phyloP scores from a whole-genome alignment of 2,329 filamentous ascomycete species.

The Diplocarpon rosae region DNA sequence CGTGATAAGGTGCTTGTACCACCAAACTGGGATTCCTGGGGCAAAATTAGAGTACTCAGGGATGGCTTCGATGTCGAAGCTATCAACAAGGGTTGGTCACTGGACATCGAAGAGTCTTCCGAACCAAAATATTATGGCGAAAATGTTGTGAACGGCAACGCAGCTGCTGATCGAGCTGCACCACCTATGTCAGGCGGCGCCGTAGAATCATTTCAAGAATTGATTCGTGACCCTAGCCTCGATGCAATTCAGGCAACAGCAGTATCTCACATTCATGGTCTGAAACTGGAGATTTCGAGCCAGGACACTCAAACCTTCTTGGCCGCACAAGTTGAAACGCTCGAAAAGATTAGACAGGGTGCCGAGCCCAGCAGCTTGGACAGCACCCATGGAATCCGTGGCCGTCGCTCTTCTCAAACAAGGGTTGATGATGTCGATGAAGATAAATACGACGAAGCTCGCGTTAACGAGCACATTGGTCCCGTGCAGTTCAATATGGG shows the following conservation, averaged over 20 bases:
- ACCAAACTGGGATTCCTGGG: slow-evolving; percentile 97
- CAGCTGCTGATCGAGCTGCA: slow-evolving; percentile 4
- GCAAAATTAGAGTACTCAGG: slow-evolving; percentile 84
- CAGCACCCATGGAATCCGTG: slow-evolving; percentile 18
- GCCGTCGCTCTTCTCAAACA: slow-evolving; percentile 14
- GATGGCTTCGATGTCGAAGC: slow-evolving; percentile 89
- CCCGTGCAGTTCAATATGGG: slow-evolving; percentile 98
- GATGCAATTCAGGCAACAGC: slow-evolving; percentile 47
- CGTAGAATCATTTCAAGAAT: slow-evolving; percentile 66
- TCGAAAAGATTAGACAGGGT: slow-evolving; percentile 52
- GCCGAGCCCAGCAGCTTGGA: slow-evolving; percentile 31
- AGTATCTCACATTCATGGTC: slow-evolving; percentile 32
- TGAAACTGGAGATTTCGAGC: slow-evolving; percentile 45
- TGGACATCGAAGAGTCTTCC: slow-evolving; percentile 59
- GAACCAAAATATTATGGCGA: slow-evolving; percentile 27
- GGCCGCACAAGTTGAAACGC: slow-evolving; percentile 57
- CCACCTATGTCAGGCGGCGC: slow-evolving; percentile 39
- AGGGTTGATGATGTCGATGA: slow-evolving; percentile 17
- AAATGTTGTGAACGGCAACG: slow-evolving; percentile 16
- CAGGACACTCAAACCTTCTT: slow-evolving; percentile 71
- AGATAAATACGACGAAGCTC: slow-evolving; percentile 17
- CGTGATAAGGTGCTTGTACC: slow-evolving; percentile 90
- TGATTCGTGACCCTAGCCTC: slow-evolving; percentile 63
- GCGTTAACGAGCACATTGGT: slow-evolving; percentile 62
- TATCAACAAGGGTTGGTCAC: slow-evolving; percentile 74